Base-by-base conservation (phyloP, 352 stramenopile species). In the Phytopythium litorale region DNA sequence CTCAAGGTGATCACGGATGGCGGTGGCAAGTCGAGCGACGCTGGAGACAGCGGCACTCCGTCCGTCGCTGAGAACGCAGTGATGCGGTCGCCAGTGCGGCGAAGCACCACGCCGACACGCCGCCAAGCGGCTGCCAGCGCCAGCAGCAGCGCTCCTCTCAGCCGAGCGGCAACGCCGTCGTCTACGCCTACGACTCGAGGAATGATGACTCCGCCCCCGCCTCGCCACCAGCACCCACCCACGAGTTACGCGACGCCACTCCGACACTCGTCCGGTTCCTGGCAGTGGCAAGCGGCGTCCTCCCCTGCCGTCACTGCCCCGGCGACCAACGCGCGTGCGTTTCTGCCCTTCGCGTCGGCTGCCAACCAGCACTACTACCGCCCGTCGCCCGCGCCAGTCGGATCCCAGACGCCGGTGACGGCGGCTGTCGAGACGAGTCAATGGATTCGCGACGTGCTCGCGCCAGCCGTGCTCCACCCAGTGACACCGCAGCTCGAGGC, bases 381-480 rank as follows among this genome's bases (percentile, higher is more conserved):
- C 37, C 74, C 73, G 50, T 66, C 68, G 23, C 62, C 62, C 7
- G 92, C 83, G 1, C 81, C 85, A 7, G 68, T 69, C 28, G 67
- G 74, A 1, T 70, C 78, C 38, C 81, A 87, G 43, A 94, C 87
- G 4, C 87, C 87, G 2, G 81, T 96, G 7, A 89, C 80, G 8
- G 78, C 85, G 0, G 87, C 87, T 30, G 79, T 96, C 4, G 85
- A 96, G 60, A 94, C 81, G 19, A 93, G 75, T 70, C 88, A 83
- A 28, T 96, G 85, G 85, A 74, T 96, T 32, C 81, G 87, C 42
- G 81, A 90, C 56, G 87, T 72, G 1, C 62, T 93, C 37, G 66
- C 62, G n/a, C 67, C 49, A 33, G 68, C 61, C 56, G 73, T 71
- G 6, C 56, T 73, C 23, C 73, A 59, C 4, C 72, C 63, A 21